phyloP scores from a whole-genome alignment of 768 basidiomycete species.

The Dendrothele bispora region DNA sequence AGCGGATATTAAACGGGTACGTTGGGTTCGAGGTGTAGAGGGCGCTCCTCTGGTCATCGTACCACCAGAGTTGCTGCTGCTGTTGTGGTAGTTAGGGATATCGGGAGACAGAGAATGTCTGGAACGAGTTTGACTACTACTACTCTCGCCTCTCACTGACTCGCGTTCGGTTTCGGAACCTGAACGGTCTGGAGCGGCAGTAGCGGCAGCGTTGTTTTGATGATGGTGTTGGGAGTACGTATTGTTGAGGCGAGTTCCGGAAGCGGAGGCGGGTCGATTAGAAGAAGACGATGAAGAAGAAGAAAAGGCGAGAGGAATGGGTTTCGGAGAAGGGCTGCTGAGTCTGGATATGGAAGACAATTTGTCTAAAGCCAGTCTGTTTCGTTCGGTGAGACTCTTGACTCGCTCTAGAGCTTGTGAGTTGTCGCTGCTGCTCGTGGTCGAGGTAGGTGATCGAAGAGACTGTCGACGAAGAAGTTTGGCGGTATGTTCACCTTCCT shows the following conservation, averaged over 20 bases:
- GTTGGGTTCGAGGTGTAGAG: constrained; percentile 17
- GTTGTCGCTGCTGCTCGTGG: too few relatives aligned
- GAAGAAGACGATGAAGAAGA: constrained; percentile 31
- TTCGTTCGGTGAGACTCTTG: constrained; percentile 68
- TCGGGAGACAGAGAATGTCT: constrained; percentile 20
- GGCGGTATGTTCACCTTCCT: constrained; percentile 55
- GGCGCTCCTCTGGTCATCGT: too few relatives aligned
- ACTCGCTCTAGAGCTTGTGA: constrained; percentile 63
- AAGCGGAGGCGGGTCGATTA: constrained; percentile 29
- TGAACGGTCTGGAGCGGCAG: too few relatives aligned
- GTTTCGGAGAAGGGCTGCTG: constrained; percentile 52
- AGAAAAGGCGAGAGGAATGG: constrained; percentile 33
- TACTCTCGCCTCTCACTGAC: constrained; percentile 32
- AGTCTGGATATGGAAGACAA: constrained; percentile 58
- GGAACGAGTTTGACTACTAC: constrained; percentile 26
- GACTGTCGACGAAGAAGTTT: constrained; percentile 32
- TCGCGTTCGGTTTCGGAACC: constrained; percentile 87
- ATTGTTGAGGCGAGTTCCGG: constrained; percentile 26
- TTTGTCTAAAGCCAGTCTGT: constrained; percentile 72
- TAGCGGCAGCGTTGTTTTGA: too few relatives aligned
- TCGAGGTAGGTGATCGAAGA: constrained; percentile 24
- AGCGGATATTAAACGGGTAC: constrained; percentile 12
- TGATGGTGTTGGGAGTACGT: too few relatives aligned
- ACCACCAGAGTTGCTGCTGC: too few relatives aligned
- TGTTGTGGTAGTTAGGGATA: constrained; percentile 11